These are phyloP conservation scores for Microdochium bolleyi DNA, from an alignment of 2,329 filamentous ascomycete species.

Conservation along the genomic window DNA sequence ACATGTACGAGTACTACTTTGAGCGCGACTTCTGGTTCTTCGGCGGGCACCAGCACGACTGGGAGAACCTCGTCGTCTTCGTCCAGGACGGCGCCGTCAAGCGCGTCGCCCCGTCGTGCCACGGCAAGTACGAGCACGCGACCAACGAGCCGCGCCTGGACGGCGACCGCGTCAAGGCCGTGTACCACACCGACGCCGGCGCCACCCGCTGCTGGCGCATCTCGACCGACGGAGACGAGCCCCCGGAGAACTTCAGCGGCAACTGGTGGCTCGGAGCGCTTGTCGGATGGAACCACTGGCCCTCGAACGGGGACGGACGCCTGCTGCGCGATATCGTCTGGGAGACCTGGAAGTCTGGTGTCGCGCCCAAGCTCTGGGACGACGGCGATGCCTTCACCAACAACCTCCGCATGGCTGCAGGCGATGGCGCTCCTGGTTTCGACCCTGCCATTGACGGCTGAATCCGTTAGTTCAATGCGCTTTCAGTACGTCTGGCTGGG, in stretches of 20 bases:
- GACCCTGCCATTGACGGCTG: constrained; percentile 1
- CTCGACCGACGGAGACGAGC: constrained; percentile 2
- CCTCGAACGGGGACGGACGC: not conserved
- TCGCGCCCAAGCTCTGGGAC: constrained; percentile 2
- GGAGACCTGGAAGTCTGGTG: not conserved
- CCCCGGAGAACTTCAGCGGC: constrained; percentile 4
- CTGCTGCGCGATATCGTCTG: not conserved
- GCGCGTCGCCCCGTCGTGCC: constrained; percentile 2
- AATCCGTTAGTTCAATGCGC: too few species aligned
- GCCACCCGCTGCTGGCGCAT: constrained; percentile 4
- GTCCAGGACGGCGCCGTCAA: not conserved
- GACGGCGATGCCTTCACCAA: not conserved
- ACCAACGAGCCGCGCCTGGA: constrained; percentile 1
- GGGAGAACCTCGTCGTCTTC: constrained; percentile 15
- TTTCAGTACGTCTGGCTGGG: too few species aligned
- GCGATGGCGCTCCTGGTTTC: not conserved
- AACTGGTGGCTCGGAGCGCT: constrained; percentile 3
- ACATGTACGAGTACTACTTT: constrained; percentile 20
- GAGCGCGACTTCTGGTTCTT: constrained; percentile 8
- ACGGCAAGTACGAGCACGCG: constrained; percentile 1
- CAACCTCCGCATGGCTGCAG: not conserved
- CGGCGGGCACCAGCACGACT: constrained; percentile 14
- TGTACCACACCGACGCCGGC: constrained; percentile 5
- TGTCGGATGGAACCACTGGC: constrained; percentile 3
- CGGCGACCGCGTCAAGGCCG: constrained; percentile 4